phyloP scores from a whole-genome alignment of 2,329 filamentous ascomycete genomes.

The Plectosphaerella sp. region DNA sequence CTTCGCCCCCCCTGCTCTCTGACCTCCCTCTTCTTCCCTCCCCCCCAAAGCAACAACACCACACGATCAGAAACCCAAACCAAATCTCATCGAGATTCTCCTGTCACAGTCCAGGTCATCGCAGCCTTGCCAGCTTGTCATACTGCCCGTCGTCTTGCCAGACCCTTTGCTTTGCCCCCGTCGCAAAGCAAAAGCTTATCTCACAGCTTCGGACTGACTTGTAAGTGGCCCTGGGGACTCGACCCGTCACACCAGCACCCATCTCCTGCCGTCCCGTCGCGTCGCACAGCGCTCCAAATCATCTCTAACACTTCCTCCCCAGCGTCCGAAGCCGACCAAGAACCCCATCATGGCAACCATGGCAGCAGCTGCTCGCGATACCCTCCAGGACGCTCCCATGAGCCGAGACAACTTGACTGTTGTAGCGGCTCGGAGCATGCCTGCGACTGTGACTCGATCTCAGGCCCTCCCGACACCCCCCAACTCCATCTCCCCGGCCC shows the following conservation, averaged over 20 bases:
- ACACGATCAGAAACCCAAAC: conserved; percentile 32
- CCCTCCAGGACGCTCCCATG: conserved; percentile 51
- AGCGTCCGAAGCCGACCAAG: conserved; percentile 40
- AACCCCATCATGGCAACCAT: conserved; percentile 56
- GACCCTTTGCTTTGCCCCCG: conserved; percentile 12
- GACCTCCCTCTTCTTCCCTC: conserved; percentile 29
- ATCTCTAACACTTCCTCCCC: conserved; percentile 21
- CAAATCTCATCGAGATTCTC: conserved; percentile 49
- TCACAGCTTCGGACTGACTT: conserved; percentile 4
- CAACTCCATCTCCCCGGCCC: conserved; percentile 86
- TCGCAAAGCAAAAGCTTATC: conserved; percentile 19
- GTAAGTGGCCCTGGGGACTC: conserved; percentile 5
- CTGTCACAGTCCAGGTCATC: conserved; percentile 58
- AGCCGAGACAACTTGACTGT: conserved; percentile 68
- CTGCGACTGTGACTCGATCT: conserved; percentile 55
- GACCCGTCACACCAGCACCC: conserved; percentile 11
- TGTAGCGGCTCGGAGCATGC: conserved; percentile 64
- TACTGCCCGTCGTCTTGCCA: conserved; percentile 16
- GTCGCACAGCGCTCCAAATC: conserved; percentile 8
- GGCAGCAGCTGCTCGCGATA: conserved; percentile 65
- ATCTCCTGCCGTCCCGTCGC: conserved; percentile 14
- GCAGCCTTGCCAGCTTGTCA: conserved; percentile 43
- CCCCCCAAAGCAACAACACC: conserved; percentile 45
- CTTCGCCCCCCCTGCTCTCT: conserved; percentile 24
- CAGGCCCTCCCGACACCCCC: conserved; percentile 81